Conservation (phyloP, 2,329 filamentous ascomycete genomes). For the Camptophora hylomeconis region DNA sequence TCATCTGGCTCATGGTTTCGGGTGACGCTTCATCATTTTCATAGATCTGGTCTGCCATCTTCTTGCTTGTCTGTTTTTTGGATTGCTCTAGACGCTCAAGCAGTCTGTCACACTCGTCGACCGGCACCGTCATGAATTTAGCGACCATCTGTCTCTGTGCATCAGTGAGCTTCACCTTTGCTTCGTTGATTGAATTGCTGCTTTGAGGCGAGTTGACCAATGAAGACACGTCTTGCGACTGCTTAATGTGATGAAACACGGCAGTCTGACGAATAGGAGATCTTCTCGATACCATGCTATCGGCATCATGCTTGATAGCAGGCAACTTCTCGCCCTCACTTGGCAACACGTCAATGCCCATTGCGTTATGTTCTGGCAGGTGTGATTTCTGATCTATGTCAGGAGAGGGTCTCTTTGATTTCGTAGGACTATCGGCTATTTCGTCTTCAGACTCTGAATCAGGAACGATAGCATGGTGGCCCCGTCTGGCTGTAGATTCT, state of each 20-base stretch:
- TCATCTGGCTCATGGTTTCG: slow-evolving; percentile 8
- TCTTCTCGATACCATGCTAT: too few species aligned
- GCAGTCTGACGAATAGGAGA: too few species aligned
- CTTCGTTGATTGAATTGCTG: slow-evolving; percentile 4
- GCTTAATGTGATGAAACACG: too few species aligned
- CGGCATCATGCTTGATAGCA: too few species aligned
- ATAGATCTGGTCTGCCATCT: slow-evolving; percentile 15
- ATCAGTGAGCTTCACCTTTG: slow-evolving; percentile 3
- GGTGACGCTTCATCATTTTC: slow-evolving; percentile 13
- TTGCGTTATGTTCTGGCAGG: too few species aligned
- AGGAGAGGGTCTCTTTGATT: too few species aligned
- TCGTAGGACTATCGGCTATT: background rate
- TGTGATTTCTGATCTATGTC: too few species aligned
- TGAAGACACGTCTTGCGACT: too few species aligned
- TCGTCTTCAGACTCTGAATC: slow-evolving; percentile 12
- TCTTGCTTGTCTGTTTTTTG: slow-evolving; percentile 7
- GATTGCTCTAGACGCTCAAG: slow-evolving; percentile 12
- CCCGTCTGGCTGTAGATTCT: background rate
- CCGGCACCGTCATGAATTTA: slow-evolving; percentile 8
- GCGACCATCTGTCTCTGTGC: slow-evolving; percentile 8
- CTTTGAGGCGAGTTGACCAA: too few species aligned
- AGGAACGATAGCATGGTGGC: slow-evolving; percentile 5
- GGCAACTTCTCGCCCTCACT: too few species aligned
- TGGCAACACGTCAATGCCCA: too few species aligned
- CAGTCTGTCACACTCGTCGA: slow-evolving; percentile 8